Base-by-base conservation (phyloP, 2,329 filamentous ascomycete species). In the Zarea fungicola region DNA sequence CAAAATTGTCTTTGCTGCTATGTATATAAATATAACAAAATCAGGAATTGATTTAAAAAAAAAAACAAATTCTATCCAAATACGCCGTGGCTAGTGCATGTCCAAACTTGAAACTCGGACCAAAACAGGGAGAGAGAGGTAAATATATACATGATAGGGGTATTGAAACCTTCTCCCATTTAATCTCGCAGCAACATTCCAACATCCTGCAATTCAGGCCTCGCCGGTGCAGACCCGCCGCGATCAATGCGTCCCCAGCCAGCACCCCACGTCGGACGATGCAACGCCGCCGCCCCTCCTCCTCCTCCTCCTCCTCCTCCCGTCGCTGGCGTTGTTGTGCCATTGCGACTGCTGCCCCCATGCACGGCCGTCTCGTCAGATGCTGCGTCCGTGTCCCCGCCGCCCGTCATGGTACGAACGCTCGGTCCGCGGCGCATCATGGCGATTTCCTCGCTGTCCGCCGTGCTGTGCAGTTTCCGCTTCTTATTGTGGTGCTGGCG, bases 191-290 rank as follows among this genome's bases (percentile, higher is more conserved):
- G 42, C 9, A 68, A 49, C 50, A 58, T 63, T 18, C 65, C 65
- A 3, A 68, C 65, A 43, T 68, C 65, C 26, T 64, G 65, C 31
- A 68, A 49, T 42, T 64, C 60, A 26, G 49, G 42, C n/a, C n/a
- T n/a, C n/a, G 29, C 16, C 21, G 55, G 54, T 16, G 55, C 57
- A 11, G 54, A 39, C 32, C 49, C 43, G n/a, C 60, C 60, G 21
- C 57, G 54, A 42, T 63, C 62, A n/a, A 63, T 60, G 21, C 62
- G 55, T 9, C 62, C 62, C 62, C 62, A 65, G 31, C 62, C 62
- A 13, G 62, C 62, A 40, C 60, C 62, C 62, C 62, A 64, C 13
- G 50, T 60, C 2, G 62, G 62, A 1, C 53, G 42, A 10, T 52
- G n/a, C 37, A 25, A 35, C 37, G 14, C 22, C 26, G 6, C 45